phyloP scores from a whole-genome alignment of 106 monocot genomes.

The Platanthera zijinensis region DNA sequence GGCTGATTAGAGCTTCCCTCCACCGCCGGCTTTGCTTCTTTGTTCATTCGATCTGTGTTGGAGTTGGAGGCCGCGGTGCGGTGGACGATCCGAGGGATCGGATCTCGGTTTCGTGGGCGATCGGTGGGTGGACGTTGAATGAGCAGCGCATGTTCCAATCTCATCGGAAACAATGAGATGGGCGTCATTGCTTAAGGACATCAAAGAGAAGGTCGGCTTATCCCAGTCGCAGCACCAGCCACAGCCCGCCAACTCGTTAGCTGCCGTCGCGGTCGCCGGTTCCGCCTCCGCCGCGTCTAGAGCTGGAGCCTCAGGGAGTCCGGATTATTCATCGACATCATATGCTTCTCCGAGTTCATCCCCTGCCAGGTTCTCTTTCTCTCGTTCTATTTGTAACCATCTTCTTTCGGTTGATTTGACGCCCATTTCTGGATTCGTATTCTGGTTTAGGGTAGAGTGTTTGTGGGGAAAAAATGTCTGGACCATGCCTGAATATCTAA shows the following conservation, averaged over 20 bases:
- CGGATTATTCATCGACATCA: constrained; percentile 15
- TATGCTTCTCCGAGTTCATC: constrained; percentile 29
- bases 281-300: constrained; percentile 10
- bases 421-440: constrained; percentile 1
- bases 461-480: background rate
- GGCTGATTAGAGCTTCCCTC: background rate
- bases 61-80: background rate
- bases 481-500: background rate
- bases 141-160: constrained; percentile 42
- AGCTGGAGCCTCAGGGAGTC: constrained; percentile 9
- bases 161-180: constrained; percentile 75
- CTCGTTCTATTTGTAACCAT: background rate
- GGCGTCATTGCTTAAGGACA: constrained; percentile 87
- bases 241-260: constrained; percentile 20
- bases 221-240: constrained; percentile 8
- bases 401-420: background rate
- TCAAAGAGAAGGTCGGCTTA: constrained; percentile 83
- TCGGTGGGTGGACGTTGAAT: constrained; percentile 17
- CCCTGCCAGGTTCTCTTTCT: constrained; percentile 38
- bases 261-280: constrained; percentile 1
- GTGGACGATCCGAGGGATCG: constrained; percentile 3
- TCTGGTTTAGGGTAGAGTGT: background rate
- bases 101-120: constrained; percentile 23
- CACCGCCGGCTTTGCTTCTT: background rate
- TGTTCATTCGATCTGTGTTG: background rate